Conservation (phyloP, 1,284 basidiomycete species). For the Ustilago hordei region DNA sequence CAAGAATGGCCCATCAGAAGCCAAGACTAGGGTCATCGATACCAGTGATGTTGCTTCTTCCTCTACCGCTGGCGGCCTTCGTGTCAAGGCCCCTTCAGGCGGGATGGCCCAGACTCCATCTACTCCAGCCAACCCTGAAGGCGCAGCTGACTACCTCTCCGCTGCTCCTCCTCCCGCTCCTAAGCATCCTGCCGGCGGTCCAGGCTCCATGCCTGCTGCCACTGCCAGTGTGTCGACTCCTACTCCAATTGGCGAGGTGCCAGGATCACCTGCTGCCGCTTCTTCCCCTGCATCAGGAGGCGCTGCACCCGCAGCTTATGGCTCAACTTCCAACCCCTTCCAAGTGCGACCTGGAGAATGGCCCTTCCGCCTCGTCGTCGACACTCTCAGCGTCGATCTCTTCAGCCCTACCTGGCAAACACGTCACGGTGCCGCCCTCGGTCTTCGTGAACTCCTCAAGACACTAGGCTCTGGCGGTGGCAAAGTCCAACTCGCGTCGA, state of each 20-base stretch:
- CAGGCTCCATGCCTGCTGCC: slow-evolving; percentile 41
- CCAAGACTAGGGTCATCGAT: slow-evolving; percentile 63
- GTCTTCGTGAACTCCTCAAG: slow-evolving; percentile 88
- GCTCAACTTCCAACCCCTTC: slow-evolving; percentile 52
- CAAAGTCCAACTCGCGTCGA: slow-evolving; percentile 70
- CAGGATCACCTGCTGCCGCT: slow-evolving; percentile 30
- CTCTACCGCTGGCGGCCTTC: slow-evolving; percentile 18
- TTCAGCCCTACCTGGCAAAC: slow-evolving; percentile 90
- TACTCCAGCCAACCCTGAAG: slow-evolving; percentile 33
- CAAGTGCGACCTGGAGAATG: slow-evolving; percentile 76
- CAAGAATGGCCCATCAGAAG: slow-evolving; percentile 55
- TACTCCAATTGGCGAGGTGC: slow-evolving; percentile 37
- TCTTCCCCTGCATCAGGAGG: slow-evolving; percentile 34
- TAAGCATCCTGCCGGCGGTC: slow-evolving; percentile 45
- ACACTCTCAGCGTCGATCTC: slow-evolving; percentile 84
- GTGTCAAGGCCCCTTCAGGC: slow-evolving; percentile 47
- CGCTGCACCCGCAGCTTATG: slow-evolving; percentile 39
- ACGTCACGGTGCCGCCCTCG: slow-evolving; percentile 92
- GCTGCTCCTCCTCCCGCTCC: slow-evolving; percentile 36
- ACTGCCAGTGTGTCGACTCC: slow-evolving; percentile 41
- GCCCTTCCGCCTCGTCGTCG: slow-evolving; percentile 88
- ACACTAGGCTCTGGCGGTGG: slow-evolving; percentile 85
- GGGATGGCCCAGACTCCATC: slow-evolving; percentile 28
- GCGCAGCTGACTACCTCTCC: slow-evolving; percentile 30
- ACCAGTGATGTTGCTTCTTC: slow-evolving; percentile 71